Evolutionary conservation across 2,329 filamentous ascomycete genomes (phyloP).

Genomic region (Trichoderma pleuroti): DNA sequence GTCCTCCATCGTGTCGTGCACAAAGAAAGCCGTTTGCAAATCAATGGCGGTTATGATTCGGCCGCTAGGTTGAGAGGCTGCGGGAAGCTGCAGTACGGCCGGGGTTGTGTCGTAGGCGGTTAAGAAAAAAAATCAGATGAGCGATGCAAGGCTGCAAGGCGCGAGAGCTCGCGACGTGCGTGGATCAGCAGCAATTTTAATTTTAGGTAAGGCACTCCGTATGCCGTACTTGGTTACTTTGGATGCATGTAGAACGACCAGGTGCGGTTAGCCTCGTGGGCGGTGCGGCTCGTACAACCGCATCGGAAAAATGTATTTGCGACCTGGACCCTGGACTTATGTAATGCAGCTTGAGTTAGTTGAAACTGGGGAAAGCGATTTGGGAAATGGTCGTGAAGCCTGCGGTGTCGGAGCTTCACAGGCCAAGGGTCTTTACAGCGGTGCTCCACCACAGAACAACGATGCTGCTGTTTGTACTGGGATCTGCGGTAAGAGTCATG

Average conservation of each 20-base stretch:
- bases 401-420: constrained; percentile 14
- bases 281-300: neutral
- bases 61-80: neutral
- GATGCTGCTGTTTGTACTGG: neutral
- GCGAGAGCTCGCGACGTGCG: constrained; percentile 13
- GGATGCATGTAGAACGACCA: neutral
- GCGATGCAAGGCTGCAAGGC: constrained; percentile 14
- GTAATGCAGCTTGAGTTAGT: neutral
- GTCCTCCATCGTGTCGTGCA: constrained; percentile 58
- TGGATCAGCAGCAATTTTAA: neutral
- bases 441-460: neutral
- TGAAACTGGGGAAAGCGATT: neutral
- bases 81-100: neutral
- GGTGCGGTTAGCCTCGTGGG: neutral
- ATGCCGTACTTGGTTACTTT: neutral
- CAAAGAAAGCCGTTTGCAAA: neutral
- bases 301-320: constrained; percentile 1
- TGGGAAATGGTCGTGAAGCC: neutral
- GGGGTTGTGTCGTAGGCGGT: neutral
- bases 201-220: neutral
- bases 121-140: neutral
- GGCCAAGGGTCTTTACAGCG: neutral
- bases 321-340: neutral
- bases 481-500: neutral
- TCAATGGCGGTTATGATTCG: neutral